A percentile compares a stretch with the other conserved stretches of the same genome.
These are phyloP conservation scores for Mychonastes homosphaera DNA, from an alignment of 139 green algal genomes.

Conservation along the genomic window DNA sequence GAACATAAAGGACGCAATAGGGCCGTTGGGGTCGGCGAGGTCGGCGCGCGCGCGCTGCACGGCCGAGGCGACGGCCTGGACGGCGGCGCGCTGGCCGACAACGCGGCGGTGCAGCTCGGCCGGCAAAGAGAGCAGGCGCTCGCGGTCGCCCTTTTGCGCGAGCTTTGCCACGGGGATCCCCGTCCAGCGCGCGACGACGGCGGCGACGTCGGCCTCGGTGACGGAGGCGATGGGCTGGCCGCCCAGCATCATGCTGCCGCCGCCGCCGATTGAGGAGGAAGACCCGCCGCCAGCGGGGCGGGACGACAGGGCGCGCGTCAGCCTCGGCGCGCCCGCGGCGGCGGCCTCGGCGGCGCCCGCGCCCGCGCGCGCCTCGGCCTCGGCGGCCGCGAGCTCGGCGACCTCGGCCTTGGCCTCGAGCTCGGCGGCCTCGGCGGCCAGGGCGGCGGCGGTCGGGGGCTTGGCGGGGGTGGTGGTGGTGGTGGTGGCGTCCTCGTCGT, in stretches of 20 bases:
- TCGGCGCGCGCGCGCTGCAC: slow-evolving; percentile 81
- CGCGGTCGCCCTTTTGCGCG: slow-evolving; percentile 20
- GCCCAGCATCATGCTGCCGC: too few species aligned
- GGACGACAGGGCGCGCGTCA: too few species aligned
- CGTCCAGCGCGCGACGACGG: slow-evolving; percentile 15
- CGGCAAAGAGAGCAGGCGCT: slow-evolving; percentile 16
- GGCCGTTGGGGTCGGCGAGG: slow-evolving; percentile 76
- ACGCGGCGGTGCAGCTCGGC: slow-evolving; percentile 28
- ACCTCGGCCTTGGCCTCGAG: too few species aligned
- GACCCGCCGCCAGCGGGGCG: too few species aligned
- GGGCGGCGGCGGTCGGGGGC: not conserved
- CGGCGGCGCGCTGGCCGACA: slow-evolving; percentile 49
- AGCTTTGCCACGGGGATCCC: slow-evolving; percentile 45
- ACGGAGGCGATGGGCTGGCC: too few species aligned
- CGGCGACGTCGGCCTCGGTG: too few species aligned
- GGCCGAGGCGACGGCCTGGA: slow-evolving; percentile 46
- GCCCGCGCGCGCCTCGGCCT: too few species aligned
- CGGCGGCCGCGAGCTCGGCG: too few species aligned
- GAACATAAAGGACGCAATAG: slow-evolving; percentile 98
- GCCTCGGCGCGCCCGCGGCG: too few species aligned
- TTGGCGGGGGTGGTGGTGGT: not conserved
- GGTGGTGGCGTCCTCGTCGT: not conserved
- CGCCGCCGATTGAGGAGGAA: too few species aligned
- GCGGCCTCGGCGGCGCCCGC: too few species aligned
- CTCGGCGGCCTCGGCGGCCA: not conserved